Conservation (phyloP, 768 basidiomycete genomes). For the Termitomyces sp. region DNA sequence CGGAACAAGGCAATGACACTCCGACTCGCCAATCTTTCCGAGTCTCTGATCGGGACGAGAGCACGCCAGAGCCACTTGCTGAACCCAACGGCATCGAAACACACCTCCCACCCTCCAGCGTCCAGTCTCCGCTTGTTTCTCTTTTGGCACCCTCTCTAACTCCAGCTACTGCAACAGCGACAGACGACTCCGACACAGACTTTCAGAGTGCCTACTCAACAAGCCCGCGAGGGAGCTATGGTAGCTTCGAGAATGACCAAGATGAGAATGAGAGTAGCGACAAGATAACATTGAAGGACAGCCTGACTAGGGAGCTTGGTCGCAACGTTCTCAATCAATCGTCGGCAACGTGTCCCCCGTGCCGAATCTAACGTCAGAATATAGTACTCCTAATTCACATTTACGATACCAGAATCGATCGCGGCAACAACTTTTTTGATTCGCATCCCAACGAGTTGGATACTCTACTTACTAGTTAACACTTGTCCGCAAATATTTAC, state of each 20-base stretch:
- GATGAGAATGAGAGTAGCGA: slow-evolving; percentile 27
- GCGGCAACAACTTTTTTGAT: background rate
- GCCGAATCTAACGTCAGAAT: slow-evolving; percentile 35
- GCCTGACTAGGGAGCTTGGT: slow-evolving; percentile 26
- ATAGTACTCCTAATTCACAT: slow-evolving; percentile 27
- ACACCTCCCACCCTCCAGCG: slow-evolving; percentile 26
- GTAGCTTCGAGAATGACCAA: slow-evolving; percentile 40
- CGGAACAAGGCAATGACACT: slow-evolving; percentile 38
- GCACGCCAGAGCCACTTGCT: slow-evolving; percentile 30
- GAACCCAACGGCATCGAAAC: slow-evolving; percentile 26
- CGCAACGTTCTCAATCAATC: slow-evolving; percentile 33
- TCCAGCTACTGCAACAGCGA: slow-evolving; percentile 26
- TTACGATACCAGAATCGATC: slow-evolving; percentile 12
- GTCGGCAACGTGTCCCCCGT: slow-evolving; percentile 50
- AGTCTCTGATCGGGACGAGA: slow-evolving; percentile 36
- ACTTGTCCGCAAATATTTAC: background rate
- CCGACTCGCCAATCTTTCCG: slow-evolving; percentile 39
- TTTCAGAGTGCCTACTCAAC: slow-evolving; percentile 85
- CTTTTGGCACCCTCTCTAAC: slow-evolving; percentile 22
- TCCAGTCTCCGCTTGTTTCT: slow-evolving; percentile 11
- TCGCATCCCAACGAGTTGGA: background rate
- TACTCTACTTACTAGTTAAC: background rate
- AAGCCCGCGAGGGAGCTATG: slow-evolving; percentile 69
- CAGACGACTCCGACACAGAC: slow-evolving; percentile 80
- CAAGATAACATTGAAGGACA: slow-evolving; percentile 21